Base-by-base conservation (phyloP, 352 stramenopile species). In the Phytophthora macrochlamydospora region DNA sequence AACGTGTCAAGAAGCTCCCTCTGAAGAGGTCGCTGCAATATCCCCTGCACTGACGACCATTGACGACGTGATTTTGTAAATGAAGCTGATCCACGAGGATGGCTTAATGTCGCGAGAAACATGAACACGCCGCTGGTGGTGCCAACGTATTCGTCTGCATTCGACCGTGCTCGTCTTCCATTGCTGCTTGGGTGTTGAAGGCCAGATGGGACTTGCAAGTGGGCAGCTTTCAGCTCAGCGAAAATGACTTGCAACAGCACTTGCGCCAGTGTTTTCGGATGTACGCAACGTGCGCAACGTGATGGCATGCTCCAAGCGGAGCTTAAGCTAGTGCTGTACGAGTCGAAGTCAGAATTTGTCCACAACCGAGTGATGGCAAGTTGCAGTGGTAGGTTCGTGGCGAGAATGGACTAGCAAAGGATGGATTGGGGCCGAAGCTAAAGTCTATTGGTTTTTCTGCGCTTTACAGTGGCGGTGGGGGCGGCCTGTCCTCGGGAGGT, bases 381-480 rank as follows among this genome's bases (percentile, higher is more conserved):
- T 24, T 24, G 18, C 18, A 24, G 18, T 24, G 18, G 0, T 24
- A 24, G 18, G 18, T 24, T 24, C 18, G 0, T 24, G 18, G 18
- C 18, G 18, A 24, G 18, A 24, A 24, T 24, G 18, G 18, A 24
- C 18, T 24, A 24, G 18, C 9, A 49, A 49, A 2, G 12, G 9
- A 18, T 28, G 8, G 14, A 11, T 12, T n/a, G 4, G 24, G 43
- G 43, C 43, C 43, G 18, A 28, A 29, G 43, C 43, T n/a, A 52
- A 38, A 38, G 46, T 52, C 46, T 52, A 33, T 52, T 38, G 2
- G 46, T 52, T 52, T 38, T 52, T 37, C 28, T 38, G 37, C 12
- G 46, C 46, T 37, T 52, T 18, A 2, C 37, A 5, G 43, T 49
- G 24, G 43, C 29, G 13, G 18, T 49, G 2, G 14, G 4, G 40